phyloP scores from a whole-genome alignment of 2,329 filamentous ascomycete genomes.

The Magnaporthiopsis incrustans region DNA sequence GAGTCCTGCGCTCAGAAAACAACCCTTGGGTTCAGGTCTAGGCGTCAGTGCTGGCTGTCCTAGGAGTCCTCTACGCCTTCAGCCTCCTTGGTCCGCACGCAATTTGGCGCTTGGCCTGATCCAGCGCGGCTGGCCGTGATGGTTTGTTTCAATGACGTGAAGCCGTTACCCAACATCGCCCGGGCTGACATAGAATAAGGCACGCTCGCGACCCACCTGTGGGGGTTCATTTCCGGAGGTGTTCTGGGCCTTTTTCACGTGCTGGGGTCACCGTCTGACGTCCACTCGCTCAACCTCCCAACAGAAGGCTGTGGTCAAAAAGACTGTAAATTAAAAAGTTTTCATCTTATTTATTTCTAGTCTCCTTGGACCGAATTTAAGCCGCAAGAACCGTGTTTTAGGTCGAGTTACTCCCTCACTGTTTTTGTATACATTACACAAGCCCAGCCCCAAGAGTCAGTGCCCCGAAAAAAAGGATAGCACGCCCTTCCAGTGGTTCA shows the following conservation, averaged over 20 bases:
- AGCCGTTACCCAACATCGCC: slow-evolving; percentile 2
- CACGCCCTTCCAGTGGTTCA: slow-evolving; percentile 45
- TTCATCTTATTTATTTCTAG: not conserved
- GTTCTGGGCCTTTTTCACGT: too few species aligned
- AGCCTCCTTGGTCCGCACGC: not conserved
- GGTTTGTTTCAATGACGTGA: not conserved
- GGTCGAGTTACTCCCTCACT: not conserved
- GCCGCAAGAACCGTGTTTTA: not conserved
- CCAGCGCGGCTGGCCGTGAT: not conserved
- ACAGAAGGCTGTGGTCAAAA: not conserved
- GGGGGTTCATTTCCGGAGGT: too few species aligned
- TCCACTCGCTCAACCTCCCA: not conserved
- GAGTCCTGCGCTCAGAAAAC: too few species aligned
- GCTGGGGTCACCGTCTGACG: not conserved
- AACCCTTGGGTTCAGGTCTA: not conserved
- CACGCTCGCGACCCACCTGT: not conserved
- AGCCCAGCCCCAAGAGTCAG: slow-evolving; percentile 2
- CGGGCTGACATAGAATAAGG: not conserved
- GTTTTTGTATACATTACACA: not conserved
- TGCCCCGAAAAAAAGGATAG: slow-evolving; percentile 36
- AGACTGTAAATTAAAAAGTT: not conserved
- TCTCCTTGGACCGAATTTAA: not conserved
- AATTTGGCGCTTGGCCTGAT: not conserved
- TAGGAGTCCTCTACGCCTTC: not conserved
- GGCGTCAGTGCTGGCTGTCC: too few species aligned